Evolutionary conservation across 1,139 yeast genomes (phyloP).

Genomic region (Saccharomycopsis hybrid): DNA sequence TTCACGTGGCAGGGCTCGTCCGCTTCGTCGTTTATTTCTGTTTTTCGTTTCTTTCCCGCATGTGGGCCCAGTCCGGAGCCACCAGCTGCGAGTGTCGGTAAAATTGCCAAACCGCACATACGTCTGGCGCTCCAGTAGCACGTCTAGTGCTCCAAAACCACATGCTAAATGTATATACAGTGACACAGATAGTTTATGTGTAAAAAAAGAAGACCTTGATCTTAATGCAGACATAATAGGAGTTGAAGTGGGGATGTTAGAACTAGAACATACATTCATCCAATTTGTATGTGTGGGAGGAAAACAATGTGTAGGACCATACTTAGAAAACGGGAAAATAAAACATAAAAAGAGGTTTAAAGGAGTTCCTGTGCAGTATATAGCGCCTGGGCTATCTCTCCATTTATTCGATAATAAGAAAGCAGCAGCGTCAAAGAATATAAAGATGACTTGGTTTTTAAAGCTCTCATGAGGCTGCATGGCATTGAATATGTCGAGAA

Average conservation of each 20-base stretch:
- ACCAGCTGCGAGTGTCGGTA: conserved; percentile 26
- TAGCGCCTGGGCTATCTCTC: conserved; percentile 12
- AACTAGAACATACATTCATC: conserved; percentile 9
- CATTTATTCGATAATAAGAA: conserved; percentile 7
- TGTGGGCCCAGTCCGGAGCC: conserved; percentile 68
- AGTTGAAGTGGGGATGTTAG: conserved; percentile 8
- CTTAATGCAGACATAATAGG: conserved; percentile 7
- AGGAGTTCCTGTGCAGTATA: conserved; percentile 10
- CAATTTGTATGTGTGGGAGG: conserved; percentile 7
- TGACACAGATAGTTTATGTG: conserved; percentile 6
- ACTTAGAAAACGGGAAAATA: conserved; percentile 4
- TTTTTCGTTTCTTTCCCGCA: no score
- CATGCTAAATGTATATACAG: conserved; percentile 3
- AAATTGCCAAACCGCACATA: no score
- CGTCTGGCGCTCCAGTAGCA: no score
- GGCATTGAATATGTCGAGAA: no score
- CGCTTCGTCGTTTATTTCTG: no score
- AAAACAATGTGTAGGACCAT: conserved; percentile 10
- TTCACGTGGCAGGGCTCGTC: no score
- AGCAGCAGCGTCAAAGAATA: conserved; percentile 5
- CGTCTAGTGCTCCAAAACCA: neutral
- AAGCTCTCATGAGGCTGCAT: neutral
- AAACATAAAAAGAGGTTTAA: conserved; percentile 12
- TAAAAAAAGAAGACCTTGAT: conserved; percentile 1
- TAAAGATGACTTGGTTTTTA: conserved; percentile 3